Evolutionary conservation across 176 grass and related monocot genomes (phyloP).

Genomic region (Ensete ventricosum): DNA sequence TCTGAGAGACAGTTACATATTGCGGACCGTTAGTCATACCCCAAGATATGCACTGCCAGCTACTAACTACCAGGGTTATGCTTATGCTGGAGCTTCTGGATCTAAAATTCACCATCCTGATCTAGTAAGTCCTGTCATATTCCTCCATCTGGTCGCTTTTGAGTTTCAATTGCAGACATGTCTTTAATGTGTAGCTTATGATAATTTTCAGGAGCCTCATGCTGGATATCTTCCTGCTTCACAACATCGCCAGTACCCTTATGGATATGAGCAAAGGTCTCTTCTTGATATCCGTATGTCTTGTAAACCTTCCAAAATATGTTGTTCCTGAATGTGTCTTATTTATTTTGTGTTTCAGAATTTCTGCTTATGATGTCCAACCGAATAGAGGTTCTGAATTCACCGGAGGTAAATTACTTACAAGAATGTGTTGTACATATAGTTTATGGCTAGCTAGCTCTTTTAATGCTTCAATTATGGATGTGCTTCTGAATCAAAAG

Average conservation of each 20-base stretch:
- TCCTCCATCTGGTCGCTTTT: constrained; percentile 8
- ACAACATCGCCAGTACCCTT: constrained; percentile 20
- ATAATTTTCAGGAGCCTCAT: constrained; percentile 49
- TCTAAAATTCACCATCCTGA: constrained; percentile 42
- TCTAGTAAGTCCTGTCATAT: constrained; percentile 31
- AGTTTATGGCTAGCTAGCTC: constrained; percentile 5
- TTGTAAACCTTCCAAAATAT: neutral
- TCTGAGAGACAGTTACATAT: constrained; percentile 5
- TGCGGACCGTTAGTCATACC: constrained; percentile 7
- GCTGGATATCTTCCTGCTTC: constrained; percentile 47
- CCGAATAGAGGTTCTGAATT: constrained; percentile 25
- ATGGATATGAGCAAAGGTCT: constrained; percentile 28
- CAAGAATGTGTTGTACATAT: neutral
- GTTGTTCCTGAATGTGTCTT: constrained; percentile 9
- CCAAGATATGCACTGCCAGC: constrained; percentile 24
- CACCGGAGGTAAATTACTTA: constrained; percentile 40
- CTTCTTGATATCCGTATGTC: neutral
- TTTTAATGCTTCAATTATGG: constrained; percentile 12
- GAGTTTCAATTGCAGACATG: constrained; percentile 3
- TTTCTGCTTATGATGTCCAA: constrained; percentile 19
- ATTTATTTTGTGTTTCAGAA: constrained; percentile 34
- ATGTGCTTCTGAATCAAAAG: neutral
- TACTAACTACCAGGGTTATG: constrained; percentile 21
- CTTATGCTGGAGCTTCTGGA: constrained; percentile 23
- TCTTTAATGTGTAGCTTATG: constrained; percentile 1